phyloP scores from a whole-genome alignment of 2,329 filamentous ascomycete genomes.

The Aspergillus piperis region DNA sequence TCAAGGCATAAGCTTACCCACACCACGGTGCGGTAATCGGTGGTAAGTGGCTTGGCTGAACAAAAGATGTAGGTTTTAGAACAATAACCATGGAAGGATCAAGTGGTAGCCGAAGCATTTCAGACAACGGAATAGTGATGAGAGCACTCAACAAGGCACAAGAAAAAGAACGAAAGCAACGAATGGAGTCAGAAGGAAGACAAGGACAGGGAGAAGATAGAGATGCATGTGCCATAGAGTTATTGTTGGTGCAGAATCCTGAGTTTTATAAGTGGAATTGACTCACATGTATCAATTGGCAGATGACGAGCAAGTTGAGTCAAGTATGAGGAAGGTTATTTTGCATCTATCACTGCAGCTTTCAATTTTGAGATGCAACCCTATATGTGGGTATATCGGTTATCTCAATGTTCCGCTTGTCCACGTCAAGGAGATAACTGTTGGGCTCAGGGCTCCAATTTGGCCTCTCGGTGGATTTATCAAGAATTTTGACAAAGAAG shows the following conservation, averaged over 20 bases:
- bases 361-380: constrained; percentile 19
- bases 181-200: background rate
- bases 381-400: constrained; percentile 16
- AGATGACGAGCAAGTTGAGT: constrained; percentile 2
- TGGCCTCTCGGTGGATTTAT: constrained; percentile 4
- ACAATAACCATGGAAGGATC: background rate
- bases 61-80: background rate
- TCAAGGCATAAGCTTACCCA: background rate
- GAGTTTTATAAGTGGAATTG: background rate
- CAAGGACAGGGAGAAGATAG: background rate
- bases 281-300: constrained; percentile 27
- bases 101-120: background rate
- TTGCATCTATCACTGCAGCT: constrained; percentile 24
- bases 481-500: background rate
- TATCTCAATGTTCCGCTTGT: constrained; percentile 12
- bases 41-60: background rate
- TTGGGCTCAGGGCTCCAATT: background rate
- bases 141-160: background rate
- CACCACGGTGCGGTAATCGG: background rate
- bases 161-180: background rate
- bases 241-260: background rate
- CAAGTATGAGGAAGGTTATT: constrained; percentile 16
- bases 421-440: constrained; percentile 13
- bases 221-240: background rate
- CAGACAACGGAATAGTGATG: background rate